Evolutionary conservation across 2,329 filamentous ascomycete species (phyloP), one percentile per base, ranked within the genome.

Genomic region (Aspergillus eucalypticola): DNA sequence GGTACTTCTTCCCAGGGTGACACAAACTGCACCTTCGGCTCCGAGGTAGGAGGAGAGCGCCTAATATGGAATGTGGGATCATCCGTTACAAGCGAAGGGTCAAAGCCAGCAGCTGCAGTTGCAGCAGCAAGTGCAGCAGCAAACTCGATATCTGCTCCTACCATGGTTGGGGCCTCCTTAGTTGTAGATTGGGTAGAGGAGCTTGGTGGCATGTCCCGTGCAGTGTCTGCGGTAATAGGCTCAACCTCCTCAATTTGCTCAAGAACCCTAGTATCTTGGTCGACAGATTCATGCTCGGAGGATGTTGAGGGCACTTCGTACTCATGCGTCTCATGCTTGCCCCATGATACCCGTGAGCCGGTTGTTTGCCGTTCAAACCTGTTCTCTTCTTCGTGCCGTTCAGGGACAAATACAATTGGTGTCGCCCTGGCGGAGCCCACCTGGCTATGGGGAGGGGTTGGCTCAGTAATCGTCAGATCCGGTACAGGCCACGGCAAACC

Each of bases 41-140:
- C 83, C 3, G 86, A 84, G 4, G 84, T 83, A 3, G 87, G 86
- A 7, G 88, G 86, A 1, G 87, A 89, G 56, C 86, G 83, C 27
- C 88, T 86, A 54, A 81, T 82, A 64, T 85, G 85, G 68, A 87
- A 91, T 1, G 74, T 78, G 0, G 86, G 84, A 66, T 91, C 83
- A 49, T 90, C 80, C 38, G 89, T 88, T 49, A 91, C 86, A 59
- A 91, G 86, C 42, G 89, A 83, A 4, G 88, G 85, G 67, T 90
- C 84, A 64, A 92, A 91, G 0, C 89, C 89, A 49, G 86, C 84
- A n/a, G 86, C 83, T 69, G 88, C 78, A 52, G 90, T 79, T 1
- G 87, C 88, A 51, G 88, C 90, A 59, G 88, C 88, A 50, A 91
- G 76, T 3, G 84, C 86, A 27, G 89, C 89, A 7, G 87, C 86